These are phyloP conservation scores for Xylariaceae sp. DNA, from an alignment of 2,329 filamentous ascomycete genomes.

Conservation along the genomic window DNA sequence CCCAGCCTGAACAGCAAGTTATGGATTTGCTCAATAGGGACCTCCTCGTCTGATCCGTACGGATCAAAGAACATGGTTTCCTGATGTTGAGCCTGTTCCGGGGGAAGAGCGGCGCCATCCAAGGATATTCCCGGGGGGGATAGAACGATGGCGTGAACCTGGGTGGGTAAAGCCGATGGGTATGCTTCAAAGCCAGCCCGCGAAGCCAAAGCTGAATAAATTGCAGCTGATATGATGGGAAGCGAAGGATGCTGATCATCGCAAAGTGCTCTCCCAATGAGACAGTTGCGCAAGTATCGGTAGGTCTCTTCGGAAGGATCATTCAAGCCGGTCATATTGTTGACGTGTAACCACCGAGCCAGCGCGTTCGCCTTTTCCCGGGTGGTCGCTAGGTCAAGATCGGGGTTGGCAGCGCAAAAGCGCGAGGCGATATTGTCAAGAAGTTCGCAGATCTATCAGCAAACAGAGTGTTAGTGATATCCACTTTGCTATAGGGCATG, in stretches of 20 bases:
- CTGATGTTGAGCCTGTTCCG: slow-evolving; percentile 48
- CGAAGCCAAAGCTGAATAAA: slow-evolving; percentile 81
- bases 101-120: slow-evolving; percentile 53
- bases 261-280: slow-evolving; percentile 81
- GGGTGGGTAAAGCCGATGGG: slow-evolving; percentile 82
- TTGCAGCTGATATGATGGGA: slow-evolving; percentile 84
- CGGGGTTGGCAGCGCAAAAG: slow-evolving; percentile 60
- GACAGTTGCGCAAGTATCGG: slow-evolving; percentile 82
- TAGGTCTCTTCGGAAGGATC: slow-evolving; percentile 68
- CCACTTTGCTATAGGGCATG: neutral
- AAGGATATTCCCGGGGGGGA: slow-evolving; percentile 66
- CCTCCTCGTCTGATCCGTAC: slow-evolving; percentile 73
- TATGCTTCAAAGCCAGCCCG: slow-evolving; percentile 77
- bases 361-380: slow-evolving; percentile 72
- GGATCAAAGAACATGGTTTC: slow-evolving; percentile 84
- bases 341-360: slow-evolving; percentile 70
- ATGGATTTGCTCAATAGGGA: slow-evolving; percentile 65
- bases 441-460: slow-evolving; percentile 61
- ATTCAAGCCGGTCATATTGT: slow-evolving; percentile 74
- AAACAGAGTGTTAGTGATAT: neutral
- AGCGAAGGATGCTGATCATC: slow-evolving; percentile 78
- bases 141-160: slow-evolving; percentile 82
- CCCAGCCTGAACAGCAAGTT: slow-evolving; percentile 60
- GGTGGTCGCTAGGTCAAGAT: slow-evolving; percentile 63
- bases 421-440: slow-evolving; percentile 68